These are phyloP conservation scores for Aspergillus spinulosporus DNA, from an alignment of 2,329 filamentous ascomycete genomes.

Conservation along the genomic window DNA sequence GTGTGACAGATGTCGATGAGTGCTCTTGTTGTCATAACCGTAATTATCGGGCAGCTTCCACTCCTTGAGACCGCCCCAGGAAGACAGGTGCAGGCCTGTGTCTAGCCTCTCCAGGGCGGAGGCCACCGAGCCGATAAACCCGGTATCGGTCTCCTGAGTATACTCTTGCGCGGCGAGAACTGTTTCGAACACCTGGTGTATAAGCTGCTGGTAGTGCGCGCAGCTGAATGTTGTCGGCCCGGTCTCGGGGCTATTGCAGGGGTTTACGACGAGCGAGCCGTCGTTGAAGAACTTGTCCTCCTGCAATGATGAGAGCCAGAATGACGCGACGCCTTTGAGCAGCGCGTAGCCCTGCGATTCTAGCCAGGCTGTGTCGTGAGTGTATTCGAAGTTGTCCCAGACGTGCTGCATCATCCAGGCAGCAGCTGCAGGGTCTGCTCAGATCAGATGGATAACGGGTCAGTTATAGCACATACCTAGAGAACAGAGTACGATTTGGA, in stretches of 20 bases:
- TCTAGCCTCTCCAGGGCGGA: slow-evolving; percentile 19
- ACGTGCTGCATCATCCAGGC: slow-evolving; percentile 64
- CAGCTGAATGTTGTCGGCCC: slow-evolving; percentile 46
- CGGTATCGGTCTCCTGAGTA: slow-evolving; percentile 30
- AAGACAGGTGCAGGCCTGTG: slow-evolving; percentile 40
- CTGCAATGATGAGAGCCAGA: slow-evolving; percentile 58
- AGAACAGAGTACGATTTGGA: not conserved
- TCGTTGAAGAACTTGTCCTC: slow-evolving; percentile 53
- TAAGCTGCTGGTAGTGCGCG: slow-evolving; percentile 28
- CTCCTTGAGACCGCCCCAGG: slow-evolving; percentile 50
- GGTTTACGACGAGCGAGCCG: slow-evolving; percentile 56
- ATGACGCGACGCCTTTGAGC: slow-evolving; percentile 55
- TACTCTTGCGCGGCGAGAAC: slow-evolving; percentile 37
- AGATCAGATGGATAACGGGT: too few relatives aligned
- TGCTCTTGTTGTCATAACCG: slow-evolving; percentile 39
- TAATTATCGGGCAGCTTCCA: slow-evolving; percentile 51
- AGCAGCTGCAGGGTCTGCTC: slow-evolving; percentile 40
- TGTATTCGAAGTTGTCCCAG: slow-evolving; percentile 59
- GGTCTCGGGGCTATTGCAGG: slow-evolving; percentile 61
- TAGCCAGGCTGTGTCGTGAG: slow-evolving; percentile 50
- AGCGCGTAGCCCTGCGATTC: slow-evolving; percentile 52
- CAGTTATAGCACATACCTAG: not conserved
- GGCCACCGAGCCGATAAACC: slow-evolving; percentile 14
- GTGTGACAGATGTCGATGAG: slow-evolving; percentile 57
- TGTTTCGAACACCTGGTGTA: slow-evolving; percentile 45